Evolutionary conservation across 306 rosid species (phyloP), one percentile per base, ranked within the genome.

Genomic region (Lathyrus sativus): DNA sequence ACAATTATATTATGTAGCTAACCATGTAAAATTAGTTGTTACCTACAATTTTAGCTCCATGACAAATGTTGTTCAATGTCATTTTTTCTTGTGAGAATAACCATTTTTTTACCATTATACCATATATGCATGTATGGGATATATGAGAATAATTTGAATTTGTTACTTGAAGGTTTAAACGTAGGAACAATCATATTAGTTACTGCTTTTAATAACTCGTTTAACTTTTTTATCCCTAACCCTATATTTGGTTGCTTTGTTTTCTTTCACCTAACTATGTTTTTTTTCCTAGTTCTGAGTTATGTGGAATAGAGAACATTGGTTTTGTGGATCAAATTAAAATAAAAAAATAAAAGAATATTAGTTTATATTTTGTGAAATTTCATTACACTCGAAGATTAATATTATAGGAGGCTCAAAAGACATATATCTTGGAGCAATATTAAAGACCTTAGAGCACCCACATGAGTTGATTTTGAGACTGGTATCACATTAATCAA

Each of bases 21-120:
- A 55, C 63, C 51, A 66, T 45, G 59, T 66, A 60, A 75, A 26
- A 12, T 67, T 45, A 1, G 14, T 37, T 14, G 14, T 37, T 33
- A 60, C 10, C 62, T 56, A 71, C 76, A 58, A 19, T 65, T 71
- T 65, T 66, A 58, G 70, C 81, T 78, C 49, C 74, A 9, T 71
- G 74, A 65, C 73, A 65, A 77, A 71, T 18, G 6, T 41, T 15
- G 60, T 31, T 53, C 61, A 69, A 53, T 42, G 65, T 31, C 68
- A 41, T 58, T 29, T 66, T 14, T 59, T 24, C 70, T 31, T 6
- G 43, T 46, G 3, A 66, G 22, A 58, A 33, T 60, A 60, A 33
- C 33, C 63, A 37, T 17, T 50, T 6, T 29, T 77, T n/a, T n/a
- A n/a, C n/a, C n/a, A n/a, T n/a, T n/a, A n/a, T 69, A 37, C 44